Evolutionary conservation across 805 yeast genomes (phyloP), one percentile per base, ranked within the genome.

Genomic region (Starmerella ratchasimensis): DNA sequence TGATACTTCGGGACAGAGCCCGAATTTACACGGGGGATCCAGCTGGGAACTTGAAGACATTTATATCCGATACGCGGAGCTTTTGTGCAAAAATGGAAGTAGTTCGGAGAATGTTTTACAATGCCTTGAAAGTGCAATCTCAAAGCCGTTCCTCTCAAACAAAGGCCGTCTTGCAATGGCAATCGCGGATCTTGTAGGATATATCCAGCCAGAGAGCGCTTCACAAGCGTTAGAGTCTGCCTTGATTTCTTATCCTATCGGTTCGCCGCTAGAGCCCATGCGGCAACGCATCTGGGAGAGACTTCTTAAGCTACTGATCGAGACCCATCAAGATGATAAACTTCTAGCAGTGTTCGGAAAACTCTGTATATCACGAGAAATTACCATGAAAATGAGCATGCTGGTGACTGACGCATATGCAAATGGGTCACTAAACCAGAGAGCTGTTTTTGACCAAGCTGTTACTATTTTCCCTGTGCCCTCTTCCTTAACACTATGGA

Each of bases 11-110:
- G n/a, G n/a, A n/a, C n/a, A n/a, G n/a, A n/a, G n/a, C n/a, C n/a
- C n/a, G n/a, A n/a, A n/a, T n/a, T n/a, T n/a, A n/a, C n/a, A n/a
- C n/a, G n/a, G n/a, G n/a, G n/a, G n/a, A n/a, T 24, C 11, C n/a
- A 11, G 18, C 19, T 37, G 42, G 15, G 33, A 27, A 2, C 13
- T 43, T 9, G 22, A 36, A 2, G 45, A 43, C 25, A 26, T 43
- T 4, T 34, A 41, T 22, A 23, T 39, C 13, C 27, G 29, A 28
- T 44, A 44, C 28, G 38, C 48, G 10, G 24, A 27, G 22, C 34
- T 44, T 19, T 33, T 41, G 9, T 15, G 31, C 9, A 26, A 25
- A 5, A 44, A 44, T 30, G 45, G 48, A 25, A 36, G 35, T 27
- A 31, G 35, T 19, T 18, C 11, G n/a, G 33, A 16, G 1, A 23